phyloP scores from a whole-genome alignment of 73 alveolate species.

The Tetrahymena thermophila region DNA sequence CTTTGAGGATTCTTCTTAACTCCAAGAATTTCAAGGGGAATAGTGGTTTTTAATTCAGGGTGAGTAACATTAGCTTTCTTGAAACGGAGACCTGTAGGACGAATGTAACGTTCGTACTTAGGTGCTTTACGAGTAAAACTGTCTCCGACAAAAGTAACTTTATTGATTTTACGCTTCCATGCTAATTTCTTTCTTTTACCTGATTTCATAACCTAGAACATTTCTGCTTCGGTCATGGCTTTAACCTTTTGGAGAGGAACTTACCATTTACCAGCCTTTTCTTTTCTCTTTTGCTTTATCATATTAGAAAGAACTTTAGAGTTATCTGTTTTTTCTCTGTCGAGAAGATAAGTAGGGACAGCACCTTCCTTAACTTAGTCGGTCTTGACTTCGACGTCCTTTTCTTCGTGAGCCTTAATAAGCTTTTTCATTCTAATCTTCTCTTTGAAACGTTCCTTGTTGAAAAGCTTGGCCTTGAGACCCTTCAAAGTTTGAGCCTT shows the following conservation, averaged over 20 bases:
- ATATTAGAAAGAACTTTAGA: slow-evolving; percentile 92
- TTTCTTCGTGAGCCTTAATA: slow-evolving; percentile 93
- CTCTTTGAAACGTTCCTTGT: slow-evolving; percentile 92
- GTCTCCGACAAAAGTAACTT: slow-evolving; percentile 91
- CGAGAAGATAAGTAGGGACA: slow-evolving; percentile 94
- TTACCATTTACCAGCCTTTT: slow-evolving; percentile 99
- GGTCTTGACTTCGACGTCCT: slow-evolving; percentile 79
- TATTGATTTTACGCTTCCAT: slow-evolving; percentile 95
- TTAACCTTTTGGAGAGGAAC: slow-evolving; percentile 97
- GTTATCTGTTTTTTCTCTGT: slow-evolving; percentile 88
- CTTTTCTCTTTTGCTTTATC: slow-evolving; percentile 97
- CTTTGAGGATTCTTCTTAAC: slow-evolving; percentile 98
- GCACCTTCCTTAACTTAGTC: slow-evolving; percentile 92
- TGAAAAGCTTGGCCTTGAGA: slow-evolving; percentile 89
- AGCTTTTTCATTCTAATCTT: slow-evolving; percentile 91
- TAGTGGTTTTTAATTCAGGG: slow-evolving; percentile 97
- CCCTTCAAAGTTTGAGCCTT: slow-evolving; percentile 90
- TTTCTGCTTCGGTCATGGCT: slow-evolving; percentile 97
- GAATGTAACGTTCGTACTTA: slow-evolving; percentile 94
- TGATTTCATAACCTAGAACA: slow-evolving; percentile 93
- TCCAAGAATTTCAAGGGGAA: slow-evolving; percentile 88
- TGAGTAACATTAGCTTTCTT: slow-evolving; percentile 98
- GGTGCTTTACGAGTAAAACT: slow-evolving; percentile 98
- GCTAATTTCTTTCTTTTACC: slow-evolving; percentile 96
- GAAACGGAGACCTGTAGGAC: slow-evolving; percentile 97